Conservation (phyloP, 1,139 yeast genomes). For the Suhomyces wounanorum region DNA sequence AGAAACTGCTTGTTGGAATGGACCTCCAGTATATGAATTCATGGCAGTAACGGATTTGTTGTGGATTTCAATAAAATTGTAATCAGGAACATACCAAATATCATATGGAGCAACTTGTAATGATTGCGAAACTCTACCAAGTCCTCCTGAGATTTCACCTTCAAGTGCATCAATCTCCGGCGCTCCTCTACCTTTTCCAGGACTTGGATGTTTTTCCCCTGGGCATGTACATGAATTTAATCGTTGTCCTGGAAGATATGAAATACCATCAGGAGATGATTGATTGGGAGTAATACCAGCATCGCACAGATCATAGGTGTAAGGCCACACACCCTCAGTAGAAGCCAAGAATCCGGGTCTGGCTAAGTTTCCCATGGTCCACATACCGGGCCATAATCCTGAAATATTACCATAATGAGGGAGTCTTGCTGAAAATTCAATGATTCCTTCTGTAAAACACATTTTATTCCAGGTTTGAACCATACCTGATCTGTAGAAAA, state of each 20-base stretch:
- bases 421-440: constrained; percentile 27
- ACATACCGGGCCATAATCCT: constrained; percentile 36
- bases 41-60: constrained; percentile 26
- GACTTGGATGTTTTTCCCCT: constrained; percentile 31
- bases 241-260: constrained; percentile 33
- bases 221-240: constrained; percentile 28
- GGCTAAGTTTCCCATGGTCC: constrained; percentile 36
- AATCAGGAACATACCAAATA: constrained; percentile 34
- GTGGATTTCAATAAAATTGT: constrained; percentile 25
- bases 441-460: constrained; percentile 31
- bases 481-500: constrained; percentile 35
- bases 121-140: constrained; percentile 32
- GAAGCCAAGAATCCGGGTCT: constrained; percentile 31
- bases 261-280: constrained; percentile 34
- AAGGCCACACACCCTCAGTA: constrained; percentile 36
- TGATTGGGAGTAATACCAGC: constrained; percentile 37
- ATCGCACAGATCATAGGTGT: constrained; percentile 33
- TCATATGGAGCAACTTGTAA: constrained; percentile 35
- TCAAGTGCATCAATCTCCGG: constrained; percentile 34
- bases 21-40: constrained; percentile 36
- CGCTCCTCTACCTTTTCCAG: constrained; percentile 32
- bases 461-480: constrained; percentile 32
- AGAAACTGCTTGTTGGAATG: constrained; percentile 34
- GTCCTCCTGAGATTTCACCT: constrained; percentile 22
- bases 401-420: constrained; percentile 32